Evolutionary conservation across 1,284 basidiomycete species (phyloP), one percentile per base, ranked within the genome.

Genomic region (Ustilago cynodontis): DNA sequence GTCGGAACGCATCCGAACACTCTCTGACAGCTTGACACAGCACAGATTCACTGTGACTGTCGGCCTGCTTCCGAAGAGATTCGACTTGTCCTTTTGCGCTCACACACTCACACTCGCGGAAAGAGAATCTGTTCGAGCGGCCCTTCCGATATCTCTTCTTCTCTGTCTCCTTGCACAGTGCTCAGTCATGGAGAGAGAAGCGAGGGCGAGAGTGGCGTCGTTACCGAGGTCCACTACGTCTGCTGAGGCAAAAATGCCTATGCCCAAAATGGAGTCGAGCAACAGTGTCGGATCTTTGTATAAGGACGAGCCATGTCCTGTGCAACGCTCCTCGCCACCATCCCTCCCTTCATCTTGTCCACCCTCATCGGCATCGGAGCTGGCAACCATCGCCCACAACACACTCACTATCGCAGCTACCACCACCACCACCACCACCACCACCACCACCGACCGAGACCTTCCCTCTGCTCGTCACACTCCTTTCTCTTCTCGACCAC

Each of bases 271-370:
- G 47, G 24, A 26, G 47, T 49, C 47, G 22, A 28, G 16, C 22
- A 49, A 26, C 47, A 24, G 26, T 49, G 13, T 14, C 13, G 26
- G 24, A 14, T 49, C 47, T 26, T 24, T 3, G 47, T 54, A 54
- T 54, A 54, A 54, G 52, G 52, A 39, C 33, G 24, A 33, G 28
- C 28, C 31, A 10, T 20, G 18, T 14, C 26, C 31, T 52, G 50
- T 52, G 50, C 50, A 52, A 52, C 28, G n/a, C 28, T 52, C 50
- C 29, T 52, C 50, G 50, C 50, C 50, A 33, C 31, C 33, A 37
- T 35, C 52, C 52, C 24, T 54, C 22, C 33, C 31, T 54, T 22
- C 11, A 24, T 20, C 52, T 24, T 24, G 13, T 37, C 22, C 31
- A 1, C 31, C 37, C 37, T 16, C 41, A 43, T 43, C 41, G n/a